Base-by-base conservation (phyloP, 257 asterid species). In the Solanum rostratum region DNA sequence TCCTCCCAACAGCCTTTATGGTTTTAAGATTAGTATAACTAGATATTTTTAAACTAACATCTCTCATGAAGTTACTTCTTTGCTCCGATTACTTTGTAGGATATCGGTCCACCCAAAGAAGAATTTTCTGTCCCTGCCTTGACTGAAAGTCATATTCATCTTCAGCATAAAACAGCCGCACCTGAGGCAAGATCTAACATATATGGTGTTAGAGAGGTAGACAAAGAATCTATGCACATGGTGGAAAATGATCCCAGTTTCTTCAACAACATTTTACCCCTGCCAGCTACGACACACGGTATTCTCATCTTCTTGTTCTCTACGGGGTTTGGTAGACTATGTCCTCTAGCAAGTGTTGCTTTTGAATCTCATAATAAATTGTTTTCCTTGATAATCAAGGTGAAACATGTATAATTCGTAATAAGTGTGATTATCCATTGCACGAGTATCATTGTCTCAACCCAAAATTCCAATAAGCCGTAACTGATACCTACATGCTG, bases 241-340 rank as follows among this genome's bases (percentile, higher is more conserved):
- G 83, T 80, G 84, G 90, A 90, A 79, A 91, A 89, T 83, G 89
- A 89, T 86, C 86, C 91, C 69, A 69, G 87, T 55, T 83, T 84
- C 46, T 84, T 88, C 88, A 84, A 89, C 87, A 92, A 71, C 78
- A 84, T 84, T 78, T 86, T 90, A 50, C 93, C 93, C 76, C 88
- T 92, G 79, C 84, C 87, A 37, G 50, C 92, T 88, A 66, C 92
- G 53, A 49, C 84, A 49, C 92, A 90, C 27, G 99, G 99, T 95
- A 95, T 85, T 80, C 71, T 86, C 80, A 55, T 49, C 84, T 85
- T 87, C 85, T 84, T 88, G 85, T 79, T 80, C 87, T 85, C 83
- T 85, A 59, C 10, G 62, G 79, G 45, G 43, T 85, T 83, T 82
- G 65, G 29, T 62, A n/a, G 66, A 86, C 79, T 53, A 10, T 81